Percentiles rank a stretch among this genome's conserved stretches.
These are phyloP conservation scores for Alternaria dauci DNA, from an alignment of 2,329 filamentous ascomycete genomes.

Conservation along the genomic window DNA sequence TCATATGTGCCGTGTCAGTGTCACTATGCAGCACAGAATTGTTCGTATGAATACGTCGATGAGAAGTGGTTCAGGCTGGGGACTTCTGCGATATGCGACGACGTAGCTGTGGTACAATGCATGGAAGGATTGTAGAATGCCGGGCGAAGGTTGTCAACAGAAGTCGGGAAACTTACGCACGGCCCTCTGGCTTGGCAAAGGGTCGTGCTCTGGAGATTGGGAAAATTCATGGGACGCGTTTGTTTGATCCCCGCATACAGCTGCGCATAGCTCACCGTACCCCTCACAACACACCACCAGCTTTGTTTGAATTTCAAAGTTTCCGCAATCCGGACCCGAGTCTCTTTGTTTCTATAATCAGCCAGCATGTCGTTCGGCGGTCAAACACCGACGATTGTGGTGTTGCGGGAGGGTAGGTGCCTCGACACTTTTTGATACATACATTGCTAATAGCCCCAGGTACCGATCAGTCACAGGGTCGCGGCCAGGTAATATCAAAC, in stretches of 20 bases:
- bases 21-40: slow-evolving; percentile 9
- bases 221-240: slow-evolving; percentile 44
- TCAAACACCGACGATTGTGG: slow-evolving; percentile 96
- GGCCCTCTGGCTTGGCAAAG: slow-evolving; percentile 18
- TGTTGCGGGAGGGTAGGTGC: slow-evolving; percentile 90
- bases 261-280: slow-evolving; percentile 33
- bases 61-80: slow-evolving; percentile 25
- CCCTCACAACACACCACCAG: slow-evolving; percentile 14
- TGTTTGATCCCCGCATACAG: slow-evolving; percentile 36
- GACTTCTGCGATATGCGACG: slow-evolving; percentile 7
- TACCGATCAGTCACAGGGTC: slow-evolving; percentile 96
- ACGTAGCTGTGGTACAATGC: slow-evolving; percentile 33
- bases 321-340: neutral
- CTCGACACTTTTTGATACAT: slow-evolving; percentile 27
- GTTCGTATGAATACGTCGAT: slow-evolving; percentile 7
- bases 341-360: slow-evolving; percentile 11
- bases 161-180: slow-evolving; percentile 19
- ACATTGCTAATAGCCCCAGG: slow-evolving; percentile 63
- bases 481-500: slow-evolving; percentile 95
- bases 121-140: slow-evolving; percentile 39
- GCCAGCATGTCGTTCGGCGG: slow-evolving; percentile 90
- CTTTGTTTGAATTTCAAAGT: slow-evolving; percentile 4
- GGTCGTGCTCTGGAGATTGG: slow-evolving; percentile 26
- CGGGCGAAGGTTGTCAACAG: slow-evolving; percentile 21
- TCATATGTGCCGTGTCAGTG: slow-evolving; percentile 12